phyloP scores from a whole-genome alignment of 2,329 filamentous ascomycete species.

The Paracamarosporium sp. region DNA sequence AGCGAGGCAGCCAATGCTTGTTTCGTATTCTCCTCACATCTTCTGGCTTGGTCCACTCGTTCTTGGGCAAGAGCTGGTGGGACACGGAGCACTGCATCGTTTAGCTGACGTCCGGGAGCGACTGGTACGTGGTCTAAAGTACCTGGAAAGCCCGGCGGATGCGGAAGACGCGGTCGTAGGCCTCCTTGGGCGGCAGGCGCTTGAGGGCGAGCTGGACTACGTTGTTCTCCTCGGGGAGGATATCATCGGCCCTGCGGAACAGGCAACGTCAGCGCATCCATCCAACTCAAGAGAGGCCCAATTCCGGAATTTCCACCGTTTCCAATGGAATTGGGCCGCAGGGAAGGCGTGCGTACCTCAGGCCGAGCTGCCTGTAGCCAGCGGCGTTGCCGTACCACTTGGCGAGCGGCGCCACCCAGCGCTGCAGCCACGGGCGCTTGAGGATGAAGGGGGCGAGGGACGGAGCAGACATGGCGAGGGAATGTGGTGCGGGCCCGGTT shows the following conservation, averaged over 20 bases:
- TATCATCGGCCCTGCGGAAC: constrained; percentile 80
- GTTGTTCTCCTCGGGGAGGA: constrained; percentile 92
- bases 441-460: constrained; percentile 77
- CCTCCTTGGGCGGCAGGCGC: constrained; percentile 87
- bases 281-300: constrained; percentile 11
- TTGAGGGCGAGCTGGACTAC: constrained; percentile 85
- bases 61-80: constrained; percentile 68
- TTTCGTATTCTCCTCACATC: constrained; percentile 57
- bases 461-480: constrained; percentile 69
- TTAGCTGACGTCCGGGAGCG: constrained; percentile 19
- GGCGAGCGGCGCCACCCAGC: constrained; percentile 79
- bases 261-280: constrained; percentile 38
- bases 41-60: constrained; percentile 71
- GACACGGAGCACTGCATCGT: constrained; percentile 66
- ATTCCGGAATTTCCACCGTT: neutral
- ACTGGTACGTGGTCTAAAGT: constrained; percentile 26
- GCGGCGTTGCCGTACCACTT: constrained; percentile 88
- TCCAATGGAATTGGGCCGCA: constrained; percentile 5
- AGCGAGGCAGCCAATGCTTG: constrained; percentile 14
- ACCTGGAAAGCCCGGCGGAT: constrained; percentile 94
- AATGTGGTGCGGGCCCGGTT: constrained; percentile 20
- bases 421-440: constrained; percentile 85
- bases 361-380: constrained; percentile 90
- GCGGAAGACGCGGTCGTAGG: constrained; percentile 97
- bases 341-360: constrained; percentile 68